A percentile compares a stretch with the other conserved stretches of the same genome.
phyloP scores from a whole-genome alignment of 805 yeast genomes.

The Saccharomyces eubayanus region DNA sequence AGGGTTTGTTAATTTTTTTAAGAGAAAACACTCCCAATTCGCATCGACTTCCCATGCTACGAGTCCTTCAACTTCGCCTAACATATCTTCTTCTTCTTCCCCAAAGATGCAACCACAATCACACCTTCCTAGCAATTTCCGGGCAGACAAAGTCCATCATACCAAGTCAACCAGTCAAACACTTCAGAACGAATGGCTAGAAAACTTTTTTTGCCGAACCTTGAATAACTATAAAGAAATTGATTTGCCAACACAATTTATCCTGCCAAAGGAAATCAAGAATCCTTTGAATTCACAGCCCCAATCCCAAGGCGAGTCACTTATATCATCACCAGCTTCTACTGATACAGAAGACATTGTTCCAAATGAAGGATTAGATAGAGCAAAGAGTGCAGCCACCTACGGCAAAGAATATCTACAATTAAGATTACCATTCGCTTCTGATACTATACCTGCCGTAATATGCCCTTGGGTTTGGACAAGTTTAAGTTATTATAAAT shows the following conservation, averaged over 20 bases:
- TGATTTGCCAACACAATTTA: slow-evolving; percentile 19
- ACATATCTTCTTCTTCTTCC: slow-evolving; percentile 1
- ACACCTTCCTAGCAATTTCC: slow-evolving; percentile 1
- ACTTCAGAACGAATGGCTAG: slow-evolving; percentile 21
- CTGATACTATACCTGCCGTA: slow-evolving; percentile 21
- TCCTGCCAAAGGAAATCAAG: slow-evolving; percentile 4
- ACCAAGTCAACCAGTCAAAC: neutral
- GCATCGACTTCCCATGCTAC: neutral
- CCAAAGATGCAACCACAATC: neutral
- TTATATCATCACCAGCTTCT: neutral
- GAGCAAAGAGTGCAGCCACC: slow-evolving; percentile 6
- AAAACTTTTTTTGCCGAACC: slow-evolving; percentile 16
- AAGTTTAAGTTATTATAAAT: slow-evolving; percentile 17
- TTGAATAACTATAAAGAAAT: slow-evolving; percentile 22
- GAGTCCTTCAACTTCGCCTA: neutral
- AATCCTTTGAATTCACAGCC: neutral
- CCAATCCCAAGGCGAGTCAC: neutral
- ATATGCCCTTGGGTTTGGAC: slow-evolving; percentile 26
- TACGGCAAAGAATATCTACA: slow-evolving; percentile 19
- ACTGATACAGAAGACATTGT: neutral
- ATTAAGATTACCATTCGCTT: slow-evolving; percentile 21
- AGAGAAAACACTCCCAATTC: slow-evolving; percentile 16
- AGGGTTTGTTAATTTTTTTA: slow-evolving; percentile 24
- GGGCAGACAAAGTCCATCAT: slow-evolving; percentile 1
- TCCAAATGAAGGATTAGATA: neutral